Evolutionary conservation across 2,329 filamentous ascomycete species (phyloP).

Genomic region (Talaromyces sp.): DNA sequence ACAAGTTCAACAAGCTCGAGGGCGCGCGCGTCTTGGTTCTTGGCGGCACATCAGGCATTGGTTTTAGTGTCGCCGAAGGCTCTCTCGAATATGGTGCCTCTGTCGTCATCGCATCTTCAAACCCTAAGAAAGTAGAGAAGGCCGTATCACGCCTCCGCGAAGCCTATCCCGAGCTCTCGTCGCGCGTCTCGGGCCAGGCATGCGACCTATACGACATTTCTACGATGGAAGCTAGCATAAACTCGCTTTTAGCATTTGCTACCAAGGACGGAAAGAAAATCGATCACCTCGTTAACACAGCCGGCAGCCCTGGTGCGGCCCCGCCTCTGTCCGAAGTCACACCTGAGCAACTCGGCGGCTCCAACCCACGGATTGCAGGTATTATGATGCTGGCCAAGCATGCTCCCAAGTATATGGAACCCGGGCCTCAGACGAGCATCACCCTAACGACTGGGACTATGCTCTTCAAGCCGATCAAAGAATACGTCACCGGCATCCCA

Average conservation of each 20-base stretch:
- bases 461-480: slow-evolving; percentile 26
- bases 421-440: slow-evolving; percentile 24
- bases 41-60: slow-evolving; percentile 50
- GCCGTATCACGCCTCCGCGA: slow-evolving; percentile 36
- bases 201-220: slow-evolving; percentile 40
- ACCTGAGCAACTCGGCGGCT: slow-evolving; percentile 11
- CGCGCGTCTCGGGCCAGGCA: slow-evolving; percentile 35
- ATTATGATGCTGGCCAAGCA: slow-evolving; percentile 37
- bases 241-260: slow-evolving; percentile 36
- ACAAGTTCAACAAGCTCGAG: slow-evolving; percentile 36
- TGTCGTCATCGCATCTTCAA: slow-evolving; percentile 46
- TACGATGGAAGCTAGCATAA: slow-evolving; percentile 41
- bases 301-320: slow-evolving; percentile 33
- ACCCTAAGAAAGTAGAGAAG: slow-evolving; percentile 29
- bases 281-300: slow-evolving; percentile 50
- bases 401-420: slow-evolving; percentile 29
- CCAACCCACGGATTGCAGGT: slow-evolving; percentile 30
- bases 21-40: slow-evolving; percentile 45
- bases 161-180: slow-evolving; percentile 34
- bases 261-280: slow-evolving; percentile 24
- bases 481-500: slow-evolving; percentile 25
- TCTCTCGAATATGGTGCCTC: slow-evolving; percentile 44
- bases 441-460: slow-evolving; percentile 37
- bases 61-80: slow-evolving; percentile 48
- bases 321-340: slow-evolving; percentile 23